phyloP scores from a whole-genome alignment of 2,329 filamentous ascomycete species.

The Akanthomyces uredinophilus region DNA sequence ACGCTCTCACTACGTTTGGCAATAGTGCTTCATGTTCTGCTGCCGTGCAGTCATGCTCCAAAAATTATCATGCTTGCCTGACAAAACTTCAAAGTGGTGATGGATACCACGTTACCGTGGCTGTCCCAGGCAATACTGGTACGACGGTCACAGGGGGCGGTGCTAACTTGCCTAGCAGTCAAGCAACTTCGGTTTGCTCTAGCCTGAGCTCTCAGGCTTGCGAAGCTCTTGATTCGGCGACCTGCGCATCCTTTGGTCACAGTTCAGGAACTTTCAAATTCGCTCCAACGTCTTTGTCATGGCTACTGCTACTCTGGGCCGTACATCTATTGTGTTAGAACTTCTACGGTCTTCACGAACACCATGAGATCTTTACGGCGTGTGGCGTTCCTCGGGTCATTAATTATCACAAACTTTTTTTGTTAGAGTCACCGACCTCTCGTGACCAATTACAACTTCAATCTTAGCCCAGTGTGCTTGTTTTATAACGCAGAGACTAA shows the following conservation, averaged over 20 bases:
- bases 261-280: conserved; percentile 9
- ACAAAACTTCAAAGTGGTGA: conserved; percentile 39
- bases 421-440: neutral
- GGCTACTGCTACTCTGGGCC: neutral
- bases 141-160: conserved; percentile 44
- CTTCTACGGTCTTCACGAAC: neutral
- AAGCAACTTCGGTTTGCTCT: conserved; percentile 50
- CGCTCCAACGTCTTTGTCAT: neutral
- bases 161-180: conserved; percentile 38
- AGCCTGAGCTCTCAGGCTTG: conserved; percentile 51
- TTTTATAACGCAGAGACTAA: neutral
- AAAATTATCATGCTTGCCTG: conserved; percentile 51
- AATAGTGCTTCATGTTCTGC: conserved; percentile 47
- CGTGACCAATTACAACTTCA: neutral
- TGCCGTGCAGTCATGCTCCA: conserved; percentile 46
- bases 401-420: neutral
- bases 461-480: neutral
- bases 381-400: neutral
- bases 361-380: neutral
- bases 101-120: conserved; percentile 49
- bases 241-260: conserved; percentile 31
- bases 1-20: conserved; percentile 47
- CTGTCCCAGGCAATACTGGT: conserved; percentile 48
- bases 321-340: neutral
- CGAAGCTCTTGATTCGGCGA: conserved; percentile 35